Evolutionary conservation across 73 alveolate genomes (phyloP), one percentile per base, ranked within the genome.

Genomic region (Stentor coeruleus): DNA sequence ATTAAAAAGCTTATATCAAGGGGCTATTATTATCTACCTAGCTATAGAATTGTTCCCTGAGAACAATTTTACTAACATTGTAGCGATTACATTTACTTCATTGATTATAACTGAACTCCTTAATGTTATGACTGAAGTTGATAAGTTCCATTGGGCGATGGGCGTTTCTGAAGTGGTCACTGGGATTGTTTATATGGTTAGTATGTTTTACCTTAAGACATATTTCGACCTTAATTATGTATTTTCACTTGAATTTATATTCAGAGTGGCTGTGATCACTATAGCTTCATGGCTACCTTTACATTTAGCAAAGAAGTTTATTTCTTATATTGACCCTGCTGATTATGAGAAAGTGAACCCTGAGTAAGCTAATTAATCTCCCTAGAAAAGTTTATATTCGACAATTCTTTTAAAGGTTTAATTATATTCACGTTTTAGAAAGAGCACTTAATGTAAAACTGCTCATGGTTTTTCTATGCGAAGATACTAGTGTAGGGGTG

Each of bases 61-160:
- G 60, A 95, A 90, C 38, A 84, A 95, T 37, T 95, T 97, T 85
- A 82, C 94, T 38, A 94, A 91, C 85, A 92, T 97, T 39, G 99
- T 95, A 3, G 92, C 99, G 26, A 94, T 96, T 35, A 93, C 99
- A 36, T 97, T 97, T 92, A 91, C 98, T 40, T 95, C 98, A 2
- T 82, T 97, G 40, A 95, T 97, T 60, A 84, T 94, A 35, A 84
- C 92, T 3, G 99, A 97, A 82, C 88, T 95, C 40, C 90, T 97
- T 33, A 97, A 97, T 81, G 99, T 97, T n/a, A 90, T 87, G 87
- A 86, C 99, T 35, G 98, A 91, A 60, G 92, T 94, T 39, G 40
- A 39, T 57, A 42, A 72, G 26, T 41, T 35, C 20, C 97, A 94
- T 88, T 83, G 97, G 93, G 91, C 89, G 59, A 96, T 96, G 99